A percentile compares a stretch with the other conserved stretches of the same genome.
phyloP scores from a whole-genome alignment of 345 rosid species.

The Populus euphratica region DNA sequence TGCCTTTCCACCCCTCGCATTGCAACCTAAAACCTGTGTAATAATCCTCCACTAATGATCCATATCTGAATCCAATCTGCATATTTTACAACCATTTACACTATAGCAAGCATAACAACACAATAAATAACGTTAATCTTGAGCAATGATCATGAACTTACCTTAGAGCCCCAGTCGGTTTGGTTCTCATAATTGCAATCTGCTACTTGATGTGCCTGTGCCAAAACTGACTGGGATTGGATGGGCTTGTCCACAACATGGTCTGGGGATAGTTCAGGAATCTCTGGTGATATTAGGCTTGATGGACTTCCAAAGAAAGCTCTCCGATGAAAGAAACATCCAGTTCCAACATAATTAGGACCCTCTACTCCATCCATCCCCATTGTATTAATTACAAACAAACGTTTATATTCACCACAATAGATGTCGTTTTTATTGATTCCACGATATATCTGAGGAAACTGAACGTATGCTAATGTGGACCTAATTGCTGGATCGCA shows the following conservation, averaged over 20 bases:
- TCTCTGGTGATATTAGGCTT: constrained; percentile 22
- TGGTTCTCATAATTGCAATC: constrained; percentile 48
- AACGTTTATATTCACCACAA: constrained; percentile 33
- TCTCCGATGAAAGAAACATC: constrained; percentile 57
- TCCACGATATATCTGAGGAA: constrained; percentile 56
- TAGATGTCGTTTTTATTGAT: constrained; percentile 56
- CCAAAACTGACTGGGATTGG: constrained; percentile 19
- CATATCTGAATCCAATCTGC: constrained; percentile 65
- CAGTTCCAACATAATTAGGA: constrained; percentile 50
- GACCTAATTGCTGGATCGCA: constrained; percentile 35
- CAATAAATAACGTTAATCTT: too few species aligned
- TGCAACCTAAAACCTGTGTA: constrained; percentile 54
- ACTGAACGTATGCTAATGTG: constrained; percentile 48
- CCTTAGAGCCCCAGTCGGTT: constrained; percentile 68
- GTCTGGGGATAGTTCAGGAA: constrained; percentile 34
- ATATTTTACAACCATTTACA: not conserved
- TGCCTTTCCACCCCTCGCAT: constrained; percentile 60
- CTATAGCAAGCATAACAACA: too few species aligned
- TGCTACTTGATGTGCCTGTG: constrained; percentile 53
- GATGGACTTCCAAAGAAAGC: constrained; percentile 51
- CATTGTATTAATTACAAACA: constrained; percentile 36
- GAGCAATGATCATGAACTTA: not conserved
- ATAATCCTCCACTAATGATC: constrained; percentile 72
- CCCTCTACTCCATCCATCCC: constrained; percentile 56
- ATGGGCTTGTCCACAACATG: constrained; percentile 29